Evolutionary conservation across 2,329 filamentous ascomycete species (phyloP), one percentile per base, ranked within the genome.

Genomic region (Aspergillus sp.): DNA sequence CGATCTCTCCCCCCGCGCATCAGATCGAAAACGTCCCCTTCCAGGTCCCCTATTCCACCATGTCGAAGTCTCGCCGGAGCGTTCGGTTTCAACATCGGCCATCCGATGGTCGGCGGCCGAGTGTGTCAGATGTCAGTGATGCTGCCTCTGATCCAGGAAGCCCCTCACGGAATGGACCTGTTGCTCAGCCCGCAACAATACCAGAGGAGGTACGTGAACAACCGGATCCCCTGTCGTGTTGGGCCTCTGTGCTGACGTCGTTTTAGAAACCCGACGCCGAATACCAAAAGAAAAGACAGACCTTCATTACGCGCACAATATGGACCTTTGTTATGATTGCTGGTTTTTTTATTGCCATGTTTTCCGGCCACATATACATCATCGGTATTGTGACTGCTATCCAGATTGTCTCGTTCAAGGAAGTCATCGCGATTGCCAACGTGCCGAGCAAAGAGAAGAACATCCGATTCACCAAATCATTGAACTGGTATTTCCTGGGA

Each of bases 401-500:
- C 60, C 95, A 99, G 78, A 93, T 99, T 73, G 85, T 99, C 67
- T 97, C 91, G 56, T 99, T 98, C 86, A 98, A 97, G 81, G 95
- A 99, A 78, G 95, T 99, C 69, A 98, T 99, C 72, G 93, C 93
- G 63, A 98, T 99, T 69, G 90, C 93, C 66, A 96, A 93, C 73
- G 91, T 98, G 7, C 93, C 95, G 54, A 96, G 91, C 75, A 88
- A 90, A 70, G 93, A 93, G 62, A 89, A 93, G 70, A 91, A 93
- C 73, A 82, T 99, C 60, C 90, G 90, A 58, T 96, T 96, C 68
- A 97, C 93, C 64, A 97, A 97, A 81, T 92, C 91, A 65, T 81
- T 99, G 68, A 98, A 98, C 77, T 99, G 95, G 95, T 99, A 99
- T 77, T 99, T 96, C 81, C 84, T 99, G 54, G 95, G 92, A n/a